Evolutionary conservation across 2,329 filamentous ascomycete species (phyloP).

Genomic region (Paecilomyces variotii): DNA sequence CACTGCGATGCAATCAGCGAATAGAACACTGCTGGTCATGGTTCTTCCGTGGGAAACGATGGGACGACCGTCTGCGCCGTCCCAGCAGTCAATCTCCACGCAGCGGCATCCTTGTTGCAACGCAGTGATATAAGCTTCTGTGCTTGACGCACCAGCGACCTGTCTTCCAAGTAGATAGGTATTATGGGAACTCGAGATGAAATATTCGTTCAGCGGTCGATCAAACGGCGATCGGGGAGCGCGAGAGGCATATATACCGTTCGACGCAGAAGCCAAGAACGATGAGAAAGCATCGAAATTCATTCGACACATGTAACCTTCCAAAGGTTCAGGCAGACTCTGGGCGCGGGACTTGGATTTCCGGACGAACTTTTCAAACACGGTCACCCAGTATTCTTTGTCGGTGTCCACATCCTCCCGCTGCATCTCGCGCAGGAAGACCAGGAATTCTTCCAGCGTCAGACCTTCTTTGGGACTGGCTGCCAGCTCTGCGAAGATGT

Average conservation of each 20-base stretch:
- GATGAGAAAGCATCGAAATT: conserved; percentile 69
- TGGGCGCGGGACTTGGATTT: conserved; percentile 45
- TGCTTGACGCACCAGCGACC: conserved; percentile 80
- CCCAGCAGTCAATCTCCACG: conserved; percentile 97
- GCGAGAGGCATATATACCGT: conserved; percentile 56
- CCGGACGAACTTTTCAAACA: conserved; percentile 64
- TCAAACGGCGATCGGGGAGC: conserved; percentile 60
- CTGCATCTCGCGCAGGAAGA: conserved; percentile 67
- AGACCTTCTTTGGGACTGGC: conserved; percentile 56
- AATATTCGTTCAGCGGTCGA: conserved; percentile 89
- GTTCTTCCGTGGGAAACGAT: conserved; percentile 87
- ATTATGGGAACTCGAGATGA: conserved; percentile 97
- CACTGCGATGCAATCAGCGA: conserved; percentile 83
- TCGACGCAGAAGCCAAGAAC: conserved; percentile 67
- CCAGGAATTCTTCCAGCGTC: conserved; percentile 63
- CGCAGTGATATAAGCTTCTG: conserved; percentile 88
- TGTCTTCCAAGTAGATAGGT: conserved; percentile 92
- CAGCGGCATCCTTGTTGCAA: conserved; percentile 86
- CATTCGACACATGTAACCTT: conserved; percentile 53
- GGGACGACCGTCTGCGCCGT: conserved; percentile 78
- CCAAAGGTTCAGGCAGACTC: conserved; percentile 34
- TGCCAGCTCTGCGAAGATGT: conserved; percentile 59
- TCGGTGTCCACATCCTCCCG: conserved; percentile 66
- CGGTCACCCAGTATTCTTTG: conserved; percentile 56
- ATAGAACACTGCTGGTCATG: conserved; percentile 79